A percentile compares a stretch with the other conserved stretches of the same genome.
Evolutionary conservation across 345 rosid genomes (phyloP).

Genomic region (Populus euphratica): DNA sequence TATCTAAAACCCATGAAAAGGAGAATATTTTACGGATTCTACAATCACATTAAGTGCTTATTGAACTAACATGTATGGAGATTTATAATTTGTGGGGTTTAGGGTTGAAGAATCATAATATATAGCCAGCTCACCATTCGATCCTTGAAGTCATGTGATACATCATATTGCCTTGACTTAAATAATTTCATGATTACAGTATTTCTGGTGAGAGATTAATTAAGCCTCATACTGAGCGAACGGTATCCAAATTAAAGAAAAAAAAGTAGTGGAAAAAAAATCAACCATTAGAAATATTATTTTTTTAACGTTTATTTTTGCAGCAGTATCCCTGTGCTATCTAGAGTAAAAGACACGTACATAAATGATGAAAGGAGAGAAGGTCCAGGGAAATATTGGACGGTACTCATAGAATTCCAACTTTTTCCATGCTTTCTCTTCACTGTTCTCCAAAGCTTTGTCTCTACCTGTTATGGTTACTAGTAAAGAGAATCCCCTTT

Average conservation of each 20-base stretch:
- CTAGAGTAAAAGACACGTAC: not conserved
- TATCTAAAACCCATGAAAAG: too few species aligned
- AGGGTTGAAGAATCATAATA: conserved; percentile 14
- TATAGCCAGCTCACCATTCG: conserved; percentile 6
- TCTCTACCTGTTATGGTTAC: conserved; percentile 18
- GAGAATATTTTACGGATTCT: conserved; percentile 5
- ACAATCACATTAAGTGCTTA: conserved; percentile 10
- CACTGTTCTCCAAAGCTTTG: conserved; percentile 29
- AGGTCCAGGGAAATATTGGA: conserved; percentile 3
- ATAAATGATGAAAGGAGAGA: not conserved
- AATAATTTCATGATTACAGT: conserved; percentile 35
- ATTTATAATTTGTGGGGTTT: conserved; percentile 19
- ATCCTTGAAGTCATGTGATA: conserved; percentile 25
- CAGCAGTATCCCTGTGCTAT: not conserved
- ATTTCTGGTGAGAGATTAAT: conserved; percentile 13
- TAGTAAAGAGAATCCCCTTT: conserved; percentile 14
- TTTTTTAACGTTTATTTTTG: not conserved
- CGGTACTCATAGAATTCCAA: conserved; percentile 8
- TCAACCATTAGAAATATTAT: not conserved
- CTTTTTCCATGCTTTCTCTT: conserved; percentile 25
- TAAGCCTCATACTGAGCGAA: not conserved
- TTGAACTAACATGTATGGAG: conserved; percentile 16
- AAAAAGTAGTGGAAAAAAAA: not conserved
- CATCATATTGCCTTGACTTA: conserved; percentile 44
- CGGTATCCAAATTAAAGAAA: not conserved